Evolutionary conservation across 1,284 basidiomycete genomes (phyloP).

Genomic region (Pseudomicrostroma phylloplanum): DNA sequence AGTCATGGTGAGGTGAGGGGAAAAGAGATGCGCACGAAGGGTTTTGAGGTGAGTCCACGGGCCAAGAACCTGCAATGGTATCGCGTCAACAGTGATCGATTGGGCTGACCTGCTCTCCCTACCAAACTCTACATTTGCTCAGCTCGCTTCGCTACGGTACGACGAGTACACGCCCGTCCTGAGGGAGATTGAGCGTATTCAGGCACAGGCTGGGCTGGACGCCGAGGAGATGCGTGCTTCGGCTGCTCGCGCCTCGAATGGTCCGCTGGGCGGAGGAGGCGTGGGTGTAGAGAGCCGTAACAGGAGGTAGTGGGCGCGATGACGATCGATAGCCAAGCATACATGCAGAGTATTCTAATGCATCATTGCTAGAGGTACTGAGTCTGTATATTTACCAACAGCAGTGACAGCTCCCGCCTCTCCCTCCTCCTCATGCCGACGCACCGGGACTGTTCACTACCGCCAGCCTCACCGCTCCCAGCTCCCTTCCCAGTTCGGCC

Average conservation of each 20-base stretch:
- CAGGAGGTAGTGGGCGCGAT: constrained; percentile 20
- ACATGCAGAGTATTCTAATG: too few species aligned
- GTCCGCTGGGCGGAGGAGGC: constrained; percentile 42
- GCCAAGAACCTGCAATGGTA: too few species aligned
- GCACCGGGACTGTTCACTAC: neutral
- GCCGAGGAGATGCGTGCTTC: constrained; percentile 66
- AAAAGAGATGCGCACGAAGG: constrained; percentile 72
- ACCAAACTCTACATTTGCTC: too few species aligned
- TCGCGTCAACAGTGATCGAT: constrained; percentile 22
- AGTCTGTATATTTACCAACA: too few species aligned
- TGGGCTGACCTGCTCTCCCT: neutral
- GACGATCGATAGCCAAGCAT: too few species aligned
- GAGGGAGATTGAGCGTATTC: constrained; percentile 66
- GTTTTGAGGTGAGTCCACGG: constrained; percentile 29
- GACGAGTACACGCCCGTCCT: constrained; percentile 47
- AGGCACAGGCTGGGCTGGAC: constrained; percentile 77
- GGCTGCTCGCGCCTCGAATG: constrained; percentile 44
- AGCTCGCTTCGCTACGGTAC: constrained; percentile 41
- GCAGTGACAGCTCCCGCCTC: too few species aligned
- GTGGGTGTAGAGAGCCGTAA: constrained; percentile 46
- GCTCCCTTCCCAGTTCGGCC: constrained; percentile 79
- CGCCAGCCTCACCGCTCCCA: constrained; percentile 54
- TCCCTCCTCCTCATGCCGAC: neutral
- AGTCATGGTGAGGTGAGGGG: constrained; percentile 63
- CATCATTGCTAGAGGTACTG: too few species aligned